Evolutionary conservation across 495 filamentous ascomycete species (phyloP), one percentile per base, ranked within the genome.

Genomic region (Annulohypoxylon moriforme): DNA sequence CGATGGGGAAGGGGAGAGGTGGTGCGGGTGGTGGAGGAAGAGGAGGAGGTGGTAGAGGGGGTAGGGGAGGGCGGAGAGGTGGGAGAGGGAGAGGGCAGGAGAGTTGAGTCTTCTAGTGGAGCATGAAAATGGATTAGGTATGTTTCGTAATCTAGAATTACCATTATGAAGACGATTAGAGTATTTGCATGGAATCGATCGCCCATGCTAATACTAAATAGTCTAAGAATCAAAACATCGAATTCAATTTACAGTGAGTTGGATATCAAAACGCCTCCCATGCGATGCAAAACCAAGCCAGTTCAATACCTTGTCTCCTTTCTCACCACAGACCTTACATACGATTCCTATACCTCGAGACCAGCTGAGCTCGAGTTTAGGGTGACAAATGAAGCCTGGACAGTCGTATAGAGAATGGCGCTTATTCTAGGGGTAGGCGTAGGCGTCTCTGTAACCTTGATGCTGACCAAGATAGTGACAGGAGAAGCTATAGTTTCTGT

Each of bases 1-100:
- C 86, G n/a, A 53, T 64, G 60, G 86, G 85, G 31, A 86, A 87
- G 77, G 80, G 75, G 7, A 61, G 71, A 57, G 61, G 77, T 33
- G 68, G 72, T 6, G 68, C 64, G 0, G 68, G 78, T 1, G 59
- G 63, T 0, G 75, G 75, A n/a, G 67, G 75, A 18, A 62, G 75
- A 8, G 50, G 71, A 22, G 74, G 64, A 34, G 56, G 69, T 16
- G 65, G 56, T 42, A 56, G 20, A 50, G 59, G 38, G 18, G 67
- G 53, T 13, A 61, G 70, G 61, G 60, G 50, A 4, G 49, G 55
- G 52, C 46, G 46, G n/a, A 62, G 52, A 31, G 66, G 60, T 18
- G 49, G 46, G 50, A 64, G 56, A 42, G 36, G 64, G 7, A 49
- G 56, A 36, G 55, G 56, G 25, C 31, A 56, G 27, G 16, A 13